phyloP scores from a whole-genome alignment of 192 early-diverging fungal genomes.

The Mortierella alpina region DNA sequence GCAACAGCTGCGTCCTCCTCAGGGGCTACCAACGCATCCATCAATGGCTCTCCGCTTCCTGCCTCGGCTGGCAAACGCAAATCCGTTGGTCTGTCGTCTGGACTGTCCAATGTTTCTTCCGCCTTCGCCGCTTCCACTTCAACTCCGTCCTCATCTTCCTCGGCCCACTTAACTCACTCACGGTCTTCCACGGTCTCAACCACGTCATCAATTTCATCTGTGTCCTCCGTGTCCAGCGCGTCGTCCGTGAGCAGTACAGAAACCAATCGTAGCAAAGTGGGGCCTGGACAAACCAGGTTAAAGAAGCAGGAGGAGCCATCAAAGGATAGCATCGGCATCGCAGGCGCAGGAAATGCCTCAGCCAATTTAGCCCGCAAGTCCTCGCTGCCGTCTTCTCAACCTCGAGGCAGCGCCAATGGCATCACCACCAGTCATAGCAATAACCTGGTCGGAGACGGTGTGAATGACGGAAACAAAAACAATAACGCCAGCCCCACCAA shows the following conservation, averaged over 20 bases:
- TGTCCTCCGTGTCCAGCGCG: conserved; percentile 4
- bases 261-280: not conserved
- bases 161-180: conserved; percentile 6
- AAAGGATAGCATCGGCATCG: not conserved
- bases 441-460: not conserved
- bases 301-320: conserved; percentile 8
- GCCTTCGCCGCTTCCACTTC: not conserved
- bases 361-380: conserved; percentile 22
- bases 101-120: conserved; percentile 7
- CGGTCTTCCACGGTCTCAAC: conserved; percentile 21
- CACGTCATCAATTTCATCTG: conserved; percentile 7
- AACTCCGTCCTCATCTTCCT: not conserved
- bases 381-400: conserved; percentile 12
- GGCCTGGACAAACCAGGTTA: not conserved
- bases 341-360: not conserved
- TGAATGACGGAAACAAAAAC: not conserved
- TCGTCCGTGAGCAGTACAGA: conserved; percentile 18
- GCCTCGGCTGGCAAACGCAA: conserved; percentile 24
- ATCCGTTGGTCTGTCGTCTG: conserved; percentile 23
- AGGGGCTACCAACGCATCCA: not conserved
- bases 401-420: not conserved
- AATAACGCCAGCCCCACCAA: not conserved
- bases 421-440: not conserved
- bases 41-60: not conserved
- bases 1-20: not conserved